Conservation (phyloP, 768 basidiomycete species). For the Pleurotus ostreatus region DNA sequence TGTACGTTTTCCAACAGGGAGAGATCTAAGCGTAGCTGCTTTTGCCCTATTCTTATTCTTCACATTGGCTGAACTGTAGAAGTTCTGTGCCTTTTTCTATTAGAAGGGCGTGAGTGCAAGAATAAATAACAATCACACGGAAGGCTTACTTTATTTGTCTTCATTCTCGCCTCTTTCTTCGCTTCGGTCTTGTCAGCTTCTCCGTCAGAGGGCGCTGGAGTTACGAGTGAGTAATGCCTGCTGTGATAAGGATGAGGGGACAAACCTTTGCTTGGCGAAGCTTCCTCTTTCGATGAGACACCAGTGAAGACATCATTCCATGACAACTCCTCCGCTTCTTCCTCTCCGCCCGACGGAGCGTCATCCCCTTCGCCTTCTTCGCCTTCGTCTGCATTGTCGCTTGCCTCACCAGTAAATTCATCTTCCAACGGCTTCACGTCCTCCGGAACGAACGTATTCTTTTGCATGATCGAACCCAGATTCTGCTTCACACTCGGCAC, state of each 20-base stretch:
- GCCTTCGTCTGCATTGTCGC: constrained; percentile 30
- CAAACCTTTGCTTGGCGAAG: constrained; percentile 9
- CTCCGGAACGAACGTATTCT: constrained; percentile 81
- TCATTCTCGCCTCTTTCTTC: constrained; percentile 78
- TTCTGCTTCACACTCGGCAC: constrained; percentile 79
- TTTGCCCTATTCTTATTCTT: constrained; percentile 82
- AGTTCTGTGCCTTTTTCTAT: constrained; percentile 88
- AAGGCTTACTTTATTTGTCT: constrained; percentile 76
- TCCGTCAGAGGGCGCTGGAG: too few species aligned
- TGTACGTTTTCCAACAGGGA: constrained; percentile 41
- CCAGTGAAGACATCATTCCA: constrained; percentile 90
- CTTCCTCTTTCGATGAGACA: constrained; percentile 22
- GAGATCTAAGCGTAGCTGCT: constrained; percentile 52
- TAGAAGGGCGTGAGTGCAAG: constrained; percentile 8
- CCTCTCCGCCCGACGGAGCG: constrained; percentile 32
- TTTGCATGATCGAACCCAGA: constrained; percentile 81
- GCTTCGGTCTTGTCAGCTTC: constrained; percentile 11
- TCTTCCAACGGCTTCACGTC: constrained; percentile 70
- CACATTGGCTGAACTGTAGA: constrained; percentile 80
- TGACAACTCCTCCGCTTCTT: constrained; percentile 51
- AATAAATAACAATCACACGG: constrained; percentile 2
- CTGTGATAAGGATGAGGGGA: neutral
- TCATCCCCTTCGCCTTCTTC: constrained; percentile 32
- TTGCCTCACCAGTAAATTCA: constrained; percentile 32
- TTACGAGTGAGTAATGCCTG: neutral